Evolutionary conservation across 2,329 filamentous ascomycete species (phyloP).

Genomic region (Aspergillus unguis): DNA sequence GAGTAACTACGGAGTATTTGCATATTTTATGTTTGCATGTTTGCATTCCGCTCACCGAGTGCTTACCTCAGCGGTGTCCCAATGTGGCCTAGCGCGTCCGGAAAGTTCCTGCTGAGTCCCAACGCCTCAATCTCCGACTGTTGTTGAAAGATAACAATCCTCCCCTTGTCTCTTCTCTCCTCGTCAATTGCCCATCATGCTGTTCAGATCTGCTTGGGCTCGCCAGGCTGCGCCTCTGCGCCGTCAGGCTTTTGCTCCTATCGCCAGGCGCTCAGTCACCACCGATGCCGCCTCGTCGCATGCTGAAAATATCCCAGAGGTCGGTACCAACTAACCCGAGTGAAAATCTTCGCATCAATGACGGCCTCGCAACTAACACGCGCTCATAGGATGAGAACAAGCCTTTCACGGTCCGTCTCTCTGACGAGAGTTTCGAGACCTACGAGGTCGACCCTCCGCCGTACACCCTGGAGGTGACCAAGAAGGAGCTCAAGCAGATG

Average conservation of each 20-base stretch:
- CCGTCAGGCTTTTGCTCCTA: slow-evolving; percentile 44
- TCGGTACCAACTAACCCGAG: slow-evolving; percentile 40
- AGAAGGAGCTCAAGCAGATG: slow-evolving; percentile 98
- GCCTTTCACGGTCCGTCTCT: slow-evolving; percentile 86
- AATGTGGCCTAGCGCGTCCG: slow-evolving; percentile 28
- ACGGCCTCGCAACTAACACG: slow-evolving; percentile 19
- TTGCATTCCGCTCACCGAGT: slow-evolving; percentile 26
- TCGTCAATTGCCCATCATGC: slow-evolving; percentile 54
- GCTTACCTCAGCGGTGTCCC: slow-evolving; percentile 22
- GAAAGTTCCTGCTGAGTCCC: slow-evolving; percentile 34
- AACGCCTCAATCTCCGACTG: slow-evolving; percentile 26
- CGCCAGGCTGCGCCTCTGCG: slow-evolving; percentile 58
- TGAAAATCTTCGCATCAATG: background rate
- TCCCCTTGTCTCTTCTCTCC: slow-evolving; percentile 20
- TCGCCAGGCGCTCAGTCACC: slow-evolving; percentile 73
- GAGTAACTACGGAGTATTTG: no score
- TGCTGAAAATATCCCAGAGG: slow-evolving; percentile 73
- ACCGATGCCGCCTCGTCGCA: slow-evolving; percentile 92
- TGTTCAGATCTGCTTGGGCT: slow-evolving; percentile 66
- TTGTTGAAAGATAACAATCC: slow-evolving; percentile 29
- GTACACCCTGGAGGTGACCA: slow-evolving; percentile 89
- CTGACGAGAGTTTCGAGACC: slow-evolving; percentile 98
- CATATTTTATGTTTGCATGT: background rate
- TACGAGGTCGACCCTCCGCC: slow-evolving; percentile 96
- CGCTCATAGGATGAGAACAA: slow-evolving; percentile 77